Evolutionary conservation across 2,329 filamentous ascomycete species (phyloP), one percentile per base, ranked within the genome.

Genomic region (Septoria petroselini): DNA sequence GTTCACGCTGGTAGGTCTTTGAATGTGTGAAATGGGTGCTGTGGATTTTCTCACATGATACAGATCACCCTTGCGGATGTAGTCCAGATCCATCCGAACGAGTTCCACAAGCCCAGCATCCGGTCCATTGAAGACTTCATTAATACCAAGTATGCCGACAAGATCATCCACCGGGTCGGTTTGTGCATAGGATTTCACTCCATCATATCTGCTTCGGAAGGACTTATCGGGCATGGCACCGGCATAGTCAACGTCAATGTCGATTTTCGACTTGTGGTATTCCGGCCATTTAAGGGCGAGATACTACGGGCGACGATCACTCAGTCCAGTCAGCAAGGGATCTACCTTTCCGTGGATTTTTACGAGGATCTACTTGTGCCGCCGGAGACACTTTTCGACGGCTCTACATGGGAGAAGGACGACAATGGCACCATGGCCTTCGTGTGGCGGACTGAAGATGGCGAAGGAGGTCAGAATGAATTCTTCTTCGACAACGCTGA

Each of bases 201-300:
- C 66, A 76, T 98, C 9, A 74, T 95, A 4, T 88, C 86, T 72
- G 83, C 89, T 0, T 95, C 91, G 0, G 93, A 98, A 69, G 93
- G 93, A 23, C 75, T 96, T 19, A 95, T 98, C 59, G 91, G 91
- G 21, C 88, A 96, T 69, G 91, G 91, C 21, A 90, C 85, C 14
- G 93, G 93, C 17, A 80, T 91, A 27, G 91, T 95, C 41, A 95
- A 97, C 62, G 88, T 97, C 37, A 97, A 97, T 67, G 91, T 95
- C 41, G 90, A 95, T 67, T 98, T 97, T 65, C 86, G 90, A 17
- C 77, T 98, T 65, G 78, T 96, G 14, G 90, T 98, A 23, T 98
- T 97, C 69, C 84, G 93, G 18, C 93, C 93, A 0, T 97, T 96
- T 75, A 95, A 95, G 66, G 88, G 89, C 40, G 93, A 98, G 68